Evolutionary conservation across 176 grass and related monocot species (phyloP).

Genomic region (Oryza longistaminata): DNA sequence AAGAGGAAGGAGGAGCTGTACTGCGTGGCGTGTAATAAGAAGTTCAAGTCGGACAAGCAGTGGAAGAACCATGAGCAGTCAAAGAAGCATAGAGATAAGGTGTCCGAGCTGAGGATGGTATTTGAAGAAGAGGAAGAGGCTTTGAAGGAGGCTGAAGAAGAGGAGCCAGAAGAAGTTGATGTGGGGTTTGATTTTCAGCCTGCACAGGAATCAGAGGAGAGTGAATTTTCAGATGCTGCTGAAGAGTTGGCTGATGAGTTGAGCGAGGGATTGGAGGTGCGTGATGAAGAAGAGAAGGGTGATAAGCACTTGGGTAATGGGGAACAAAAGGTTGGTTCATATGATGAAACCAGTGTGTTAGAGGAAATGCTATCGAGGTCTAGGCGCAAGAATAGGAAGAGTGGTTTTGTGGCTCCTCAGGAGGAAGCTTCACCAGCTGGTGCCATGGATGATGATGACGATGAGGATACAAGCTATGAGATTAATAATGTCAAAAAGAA

Average conservation of each 20-base stretch:
- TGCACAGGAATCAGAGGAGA: constrained; percentile 61
- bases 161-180: constrained; percentile 45
- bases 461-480: constrained; percentile 31
- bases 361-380: constrained; percentile 63
- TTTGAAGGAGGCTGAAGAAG: constrained; percentile 57
- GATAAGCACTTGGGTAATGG: constrained; percentile 27
- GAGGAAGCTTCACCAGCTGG: constrained; percentile 11
- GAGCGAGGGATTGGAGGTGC: constrained; percentile 45
- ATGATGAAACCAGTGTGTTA: constrained; percentile 62
- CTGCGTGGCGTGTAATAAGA: constrained; percentile 90
- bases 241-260: constrained; percentile 71
- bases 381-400: constrained; percentile 47
- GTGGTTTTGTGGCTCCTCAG: constrained; percentile 26
- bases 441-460: neutral
- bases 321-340: constrained; percentile 61
- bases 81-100: constrained; percentile 91
- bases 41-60: constrained; percentile 97
- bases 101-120: constrained; percentile 60
- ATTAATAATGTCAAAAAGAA: constrained; percentile 43
- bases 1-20: constrained; percentile 83
- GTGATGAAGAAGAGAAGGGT: constrained; percentile 46
- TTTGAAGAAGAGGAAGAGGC: constrained; percentile 73
- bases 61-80: constrained; percentile 99
- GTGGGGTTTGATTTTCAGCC: constrained; percentile 81
- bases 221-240: constrained; percentile 52